Evolutionary conservation across 371 early-diverging fungal genomes (phyloP), one percentile per base, ranked within the genome.

Genomic region (Mucor indicus): DNA sequence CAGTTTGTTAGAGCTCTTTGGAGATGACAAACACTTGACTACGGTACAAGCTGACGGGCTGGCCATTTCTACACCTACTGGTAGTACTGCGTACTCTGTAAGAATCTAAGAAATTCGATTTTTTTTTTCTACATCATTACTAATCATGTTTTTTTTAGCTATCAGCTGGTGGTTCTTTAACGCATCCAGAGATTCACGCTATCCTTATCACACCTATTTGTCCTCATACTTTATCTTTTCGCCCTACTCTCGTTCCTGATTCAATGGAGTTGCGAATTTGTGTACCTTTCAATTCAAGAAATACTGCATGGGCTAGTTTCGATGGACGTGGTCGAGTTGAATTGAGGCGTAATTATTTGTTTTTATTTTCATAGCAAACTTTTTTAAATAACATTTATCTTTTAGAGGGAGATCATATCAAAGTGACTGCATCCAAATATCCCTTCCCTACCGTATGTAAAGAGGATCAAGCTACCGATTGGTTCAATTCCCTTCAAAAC

Each of bases 61-160:
- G 53, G 89, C 90, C 22, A 74, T 98, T 27, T 83, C 95, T 1
- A 96, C 98, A 0, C 96, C 97, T 0, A 97, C 98, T 0, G 98
- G 98, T n/a, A 93, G 93, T 4, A 97, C 98, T 0, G 98, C 98
- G 1, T 97, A 96, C 59, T 91, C 91, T 13, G 81, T 89, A 72
- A 79, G 77, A 19, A 62, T 36, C 21, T 8, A 38, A 4, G 29
- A 30, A 50, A 42, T 15, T n/a, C 19, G 31, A 12, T 16, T 7
- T 44, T 22, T 44, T 12, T 40, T 8, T 23, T 24, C 32, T 44
- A 30, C 7, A 38, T 48, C 29, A 29, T 29, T 29, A 29, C 5
- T 29, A 5, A 29, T 29, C 11, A n/a, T 11, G 11, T 29, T 7
- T 11, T 5, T 29, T 29, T 3, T 51, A 79, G 79, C 67, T 96